These are phyloP conservation scores for Chlorella sp. DNA, from an alignment of 139 green algal species.

Conservation along the genomic window DNA sequence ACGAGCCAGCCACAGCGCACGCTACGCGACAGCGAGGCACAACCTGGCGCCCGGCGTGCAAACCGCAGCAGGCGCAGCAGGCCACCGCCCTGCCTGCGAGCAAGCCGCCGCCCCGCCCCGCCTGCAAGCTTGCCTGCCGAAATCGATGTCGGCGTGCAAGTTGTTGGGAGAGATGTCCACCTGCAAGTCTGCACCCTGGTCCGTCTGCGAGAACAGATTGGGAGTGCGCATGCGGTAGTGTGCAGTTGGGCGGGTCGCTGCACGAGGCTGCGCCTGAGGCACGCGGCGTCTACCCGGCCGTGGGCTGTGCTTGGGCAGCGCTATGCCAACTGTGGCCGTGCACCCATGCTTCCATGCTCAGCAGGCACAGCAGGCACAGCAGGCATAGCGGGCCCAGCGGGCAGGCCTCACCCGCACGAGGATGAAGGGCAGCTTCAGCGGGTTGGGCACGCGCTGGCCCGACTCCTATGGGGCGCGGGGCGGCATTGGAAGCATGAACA, in stretches of 20 bases:
- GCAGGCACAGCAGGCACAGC: not conserved
- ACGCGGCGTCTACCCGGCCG: no score
- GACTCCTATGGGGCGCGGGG: not conserved
- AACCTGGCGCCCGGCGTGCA: no score
- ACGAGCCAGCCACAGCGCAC: no score
- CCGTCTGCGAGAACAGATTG: not conserved
- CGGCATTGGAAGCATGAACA: not conserved
- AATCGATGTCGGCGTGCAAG: conserved; percentile 86
- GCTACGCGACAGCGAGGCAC: no score
- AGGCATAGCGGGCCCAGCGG: not conserved
- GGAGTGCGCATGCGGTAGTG: not conserved
- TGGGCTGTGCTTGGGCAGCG: no score
- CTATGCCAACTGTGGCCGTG: no score
- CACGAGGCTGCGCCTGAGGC: no score
- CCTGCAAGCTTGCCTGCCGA: conserved; percentile 33
- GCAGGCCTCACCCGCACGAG: conserved; percentile 70
- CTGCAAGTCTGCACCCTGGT: conserved; percentile 78
- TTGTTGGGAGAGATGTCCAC: conserved; percentile 87
- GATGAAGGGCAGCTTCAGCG: conserved; percentile 91
- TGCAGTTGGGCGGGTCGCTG: no score
- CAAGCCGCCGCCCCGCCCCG: no score
- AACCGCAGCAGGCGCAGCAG: no score
- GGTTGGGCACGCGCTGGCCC: conserved; percentile 42
- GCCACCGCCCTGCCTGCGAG: no score
- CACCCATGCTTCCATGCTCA: no score